These are phyloP conservation scores for Amanita inopinata DNA, from an alignment of 768 basidiomycete genomes.

Conservation along the genomic window DNA sequence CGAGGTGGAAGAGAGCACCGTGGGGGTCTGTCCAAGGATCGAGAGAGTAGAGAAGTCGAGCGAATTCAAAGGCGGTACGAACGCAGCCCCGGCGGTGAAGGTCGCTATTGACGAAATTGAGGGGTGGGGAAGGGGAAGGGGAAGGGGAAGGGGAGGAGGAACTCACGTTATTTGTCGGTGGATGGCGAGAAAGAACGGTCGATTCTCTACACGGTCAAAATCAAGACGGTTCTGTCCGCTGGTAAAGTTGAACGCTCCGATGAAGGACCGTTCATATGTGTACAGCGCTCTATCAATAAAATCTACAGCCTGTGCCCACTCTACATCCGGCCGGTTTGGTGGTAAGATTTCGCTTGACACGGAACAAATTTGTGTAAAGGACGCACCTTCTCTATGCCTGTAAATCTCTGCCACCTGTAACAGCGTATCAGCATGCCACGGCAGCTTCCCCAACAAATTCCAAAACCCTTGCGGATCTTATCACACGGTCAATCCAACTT, in stretches of 20 bases:
- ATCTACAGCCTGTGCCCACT: conserved; percentile 77
- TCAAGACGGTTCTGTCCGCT: conserved; percentile 76
- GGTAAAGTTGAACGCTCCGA: conserved; percentile 80
- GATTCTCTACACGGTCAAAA: conserved; percentile 84
- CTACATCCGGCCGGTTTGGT: too few relatives aligned
- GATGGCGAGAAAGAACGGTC: conserved; percentile 85
- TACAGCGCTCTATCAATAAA: conserved; percentile 90
- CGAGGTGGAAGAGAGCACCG: conserved; percentile 72
- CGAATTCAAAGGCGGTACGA: conserved; percentile 86
- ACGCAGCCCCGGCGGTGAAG: conserved; percentile 84
- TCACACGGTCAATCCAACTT: conserved; percentile 1
- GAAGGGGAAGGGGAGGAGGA: not conserved
- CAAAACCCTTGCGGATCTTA: conserved; percentile 74
- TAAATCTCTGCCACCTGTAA: conserved; percentile 81
- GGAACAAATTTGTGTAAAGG: not conserved
- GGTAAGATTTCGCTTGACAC: not conserved
- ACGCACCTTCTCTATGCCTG: conserved; percentile 75
- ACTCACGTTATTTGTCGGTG: conserved; percentile 75
- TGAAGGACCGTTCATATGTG: conserved; percentile 84
- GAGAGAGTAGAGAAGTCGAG: conserved; percentile 73
- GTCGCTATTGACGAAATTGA: too few relatives aligned
- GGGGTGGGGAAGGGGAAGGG: not conserved
- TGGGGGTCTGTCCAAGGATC: conserved; percentile 89
- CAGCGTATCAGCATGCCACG: conserved; percentile 91
- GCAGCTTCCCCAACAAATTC: conserved; percentile 62